Evolutionary conservation across 495 filamentous ascomycete species (phyloP), one percentile per base, ranked within the genome.

Genomic region (Aspergillus heteromorphus): DNA sequence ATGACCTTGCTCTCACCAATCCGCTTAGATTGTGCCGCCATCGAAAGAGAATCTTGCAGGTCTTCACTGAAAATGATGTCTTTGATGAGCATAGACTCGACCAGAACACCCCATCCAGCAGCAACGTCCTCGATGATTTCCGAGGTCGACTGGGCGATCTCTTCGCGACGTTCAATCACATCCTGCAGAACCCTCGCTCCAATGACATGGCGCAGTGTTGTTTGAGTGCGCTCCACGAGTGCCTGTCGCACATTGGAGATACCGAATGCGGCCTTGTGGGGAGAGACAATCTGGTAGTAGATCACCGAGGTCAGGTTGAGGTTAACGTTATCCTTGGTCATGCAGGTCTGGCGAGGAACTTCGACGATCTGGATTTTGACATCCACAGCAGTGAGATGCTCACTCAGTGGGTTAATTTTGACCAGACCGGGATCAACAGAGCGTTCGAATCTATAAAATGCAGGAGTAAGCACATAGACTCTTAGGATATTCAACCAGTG

Each of bases 351-450:
- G 68, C 89, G 82, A 6, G 93, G 93, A 6, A 98, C 93, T 79
- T 99, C 90, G 68, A 91, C 91, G 61, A 97, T 95, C 74, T 99
- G 93, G 62, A 97, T 97, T 83, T 97, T 97, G 70, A 99, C 93
- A 69, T 99, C 93, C 59, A 99, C 88, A 57, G 92, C 87, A 59
- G 87, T 87, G 20, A 99, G 79, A 42, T 78, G 81, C 76, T 99
- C 93, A 60, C 85, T 90, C 45, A 97, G 83, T n/a, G 91, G 91
- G 76, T 99, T 99, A 75, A 99, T 83, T 78, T 95, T 96, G 67
- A 97, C 91, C 25, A 99, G 84, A 70, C 93, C 93, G 20, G 93
- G 93, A 72, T 99, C 93, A 51, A 99, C 93, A 21, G 93, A 89
- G 61, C 92, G 89, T 70, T 95, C 89, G 76, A 98, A 97, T 43